Conservation (phyloP, 2,329 filamentous ascomycete genomes). For the Fusarium pseudograminearum region DNA sequence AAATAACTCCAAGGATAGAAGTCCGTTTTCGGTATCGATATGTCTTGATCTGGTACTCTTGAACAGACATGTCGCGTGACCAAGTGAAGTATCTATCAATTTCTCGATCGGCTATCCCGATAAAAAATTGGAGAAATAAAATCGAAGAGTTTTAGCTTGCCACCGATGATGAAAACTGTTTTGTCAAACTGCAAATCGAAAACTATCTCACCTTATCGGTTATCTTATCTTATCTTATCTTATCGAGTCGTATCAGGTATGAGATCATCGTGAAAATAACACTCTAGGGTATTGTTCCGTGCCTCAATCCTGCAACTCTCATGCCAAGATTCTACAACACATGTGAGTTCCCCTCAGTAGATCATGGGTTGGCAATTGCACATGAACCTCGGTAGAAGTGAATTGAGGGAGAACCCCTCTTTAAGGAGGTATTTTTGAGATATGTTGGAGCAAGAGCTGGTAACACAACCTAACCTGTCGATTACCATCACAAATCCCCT, state of each 20-base stretch:
- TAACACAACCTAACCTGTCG: no score
- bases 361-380: constrained; percentile 20
- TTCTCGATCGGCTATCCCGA: not conserved
- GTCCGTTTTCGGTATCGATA: not conserved
- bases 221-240: not conserved
- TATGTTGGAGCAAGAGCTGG: no score
- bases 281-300: not conserved
- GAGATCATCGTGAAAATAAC: not conserved
- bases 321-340: not conserved
- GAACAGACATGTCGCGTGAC: not conserved
- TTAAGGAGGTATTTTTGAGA: not conserved
- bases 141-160: not conserved
- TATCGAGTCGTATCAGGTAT: not conserved
- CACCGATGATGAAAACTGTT: not conserved
- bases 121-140: not conserved
- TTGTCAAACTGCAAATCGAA: not conserved
- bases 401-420: not conserved
- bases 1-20: not conserved
- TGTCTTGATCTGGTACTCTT: not conserved
- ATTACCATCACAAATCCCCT: no score
- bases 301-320: not conserved
- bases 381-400: constrained; percentile 24
- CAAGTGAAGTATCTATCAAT: not conserved
- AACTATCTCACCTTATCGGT: not conserved
- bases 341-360: constrained; percentile 1